Evolutionary conservation across 2,329 filamentous ascomycete genomes (phyloP).

Genomic region (Neoascochyta sp.): DNA sequence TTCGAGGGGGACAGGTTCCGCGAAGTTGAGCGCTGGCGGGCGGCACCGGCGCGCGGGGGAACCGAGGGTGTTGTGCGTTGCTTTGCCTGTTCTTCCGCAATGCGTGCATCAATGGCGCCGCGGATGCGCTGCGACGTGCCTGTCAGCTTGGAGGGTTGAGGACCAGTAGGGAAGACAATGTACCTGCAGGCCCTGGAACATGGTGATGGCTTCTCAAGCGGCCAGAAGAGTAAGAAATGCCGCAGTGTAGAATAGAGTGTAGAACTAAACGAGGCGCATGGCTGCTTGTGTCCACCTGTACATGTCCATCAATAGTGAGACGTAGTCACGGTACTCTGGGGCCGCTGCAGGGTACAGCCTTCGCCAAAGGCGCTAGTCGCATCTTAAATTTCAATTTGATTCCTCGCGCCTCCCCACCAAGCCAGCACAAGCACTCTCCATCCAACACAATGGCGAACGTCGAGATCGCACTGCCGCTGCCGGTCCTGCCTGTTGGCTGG

Average conservation of each 20-base stretch:
- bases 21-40: constrained; percentile 47
- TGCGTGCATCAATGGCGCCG: constrained; percentile 79
- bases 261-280: constrained; percentile 6
- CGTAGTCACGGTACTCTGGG: constrained; percentile 2
- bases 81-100: constrained; percentile 86
- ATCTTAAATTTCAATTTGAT: too few relatives aligned
- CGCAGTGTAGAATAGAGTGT: constrained; percentile 1
- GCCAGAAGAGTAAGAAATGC: constrained; percentile 5
- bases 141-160: constrained; percentile 25
- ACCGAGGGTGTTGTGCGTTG: constrained; percentile 54
- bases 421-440: constrained; percentile 9
- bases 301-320: too few relatives aligned
- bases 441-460: constrained; percentile 59
- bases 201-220: constrained; percentile 22
- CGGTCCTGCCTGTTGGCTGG: constrained; percentile 76
- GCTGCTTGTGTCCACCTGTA: constrained; percentile 16
- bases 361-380: too few relatives aligned
- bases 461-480: constrained; percentile 63
- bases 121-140: constrained; percentile 62
- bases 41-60: constrained; percentile 44
- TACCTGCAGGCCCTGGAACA: constrained; percentile 33
- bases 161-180: background rate
- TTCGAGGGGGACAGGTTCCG: constrained; percentile 40
- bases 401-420: constrained; percentile 6
- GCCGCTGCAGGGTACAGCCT: background rate